Percentiles rank a stretch among this genome's conserved stretches.
Conservation (phyloP, 192 early-diverging fungal genomes). For the Bifiguratus adelaidae region DNA sequence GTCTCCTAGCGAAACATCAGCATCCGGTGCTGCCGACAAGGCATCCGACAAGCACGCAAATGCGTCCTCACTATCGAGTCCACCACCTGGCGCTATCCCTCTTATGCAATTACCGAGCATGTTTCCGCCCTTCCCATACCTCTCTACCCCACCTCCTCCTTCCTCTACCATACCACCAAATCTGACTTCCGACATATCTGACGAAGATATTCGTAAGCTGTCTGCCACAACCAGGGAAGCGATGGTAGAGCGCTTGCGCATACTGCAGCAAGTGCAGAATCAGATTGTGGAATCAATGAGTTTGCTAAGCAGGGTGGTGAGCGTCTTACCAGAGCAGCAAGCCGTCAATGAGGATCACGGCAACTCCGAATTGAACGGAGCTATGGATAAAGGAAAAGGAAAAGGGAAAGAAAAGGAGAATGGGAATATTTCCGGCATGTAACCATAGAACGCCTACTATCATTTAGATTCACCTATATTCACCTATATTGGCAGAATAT, state of each 20-base stretch:
- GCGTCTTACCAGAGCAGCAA: constrained; percentile 32
- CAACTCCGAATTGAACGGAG: too few species aligned
- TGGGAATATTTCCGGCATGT: too few species aligned
- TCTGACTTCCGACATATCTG: constrained; percentile 32
- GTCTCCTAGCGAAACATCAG: too few species aligned
- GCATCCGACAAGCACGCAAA: neutral
- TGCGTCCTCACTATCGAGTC: neutral
- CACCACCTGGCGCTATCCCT: constrained; percentile 4
- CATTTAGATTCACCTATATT: too few species aligned
- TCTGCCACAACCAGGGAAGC: constrained; percentile 45
- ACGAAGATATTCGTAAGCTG: constrained; percentile 44
- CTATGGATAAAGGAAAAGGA: too few species aligned
- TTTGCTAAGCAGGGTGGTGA: constrained; percentile 24
- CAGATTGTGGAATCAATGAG: constrained; percentile 44
- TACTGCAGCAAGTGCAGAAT: constrained; percentile 45
- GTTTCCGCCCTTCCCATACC: constrained; percentile 4
- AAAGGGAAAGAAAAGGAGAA: too few species aligned
- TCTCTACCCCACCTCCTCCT: neutral
- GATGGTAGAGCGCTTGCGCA: constrained; percentile 50
- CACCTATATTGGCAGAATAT: too few species aligned
- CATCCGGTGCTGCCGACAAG: too few species aligned
- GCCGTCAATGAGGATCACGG: too few species aligned
- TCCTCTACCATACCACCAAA: constrained; percentile 1
- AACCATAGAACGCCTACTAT: too few species aligned
- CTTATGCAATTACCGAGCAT: constrained; percentile 15